phyloP scores from a whole-genome alignment of 495 filamentous ascomycete species.

The Xylaria acuta region DNA sequence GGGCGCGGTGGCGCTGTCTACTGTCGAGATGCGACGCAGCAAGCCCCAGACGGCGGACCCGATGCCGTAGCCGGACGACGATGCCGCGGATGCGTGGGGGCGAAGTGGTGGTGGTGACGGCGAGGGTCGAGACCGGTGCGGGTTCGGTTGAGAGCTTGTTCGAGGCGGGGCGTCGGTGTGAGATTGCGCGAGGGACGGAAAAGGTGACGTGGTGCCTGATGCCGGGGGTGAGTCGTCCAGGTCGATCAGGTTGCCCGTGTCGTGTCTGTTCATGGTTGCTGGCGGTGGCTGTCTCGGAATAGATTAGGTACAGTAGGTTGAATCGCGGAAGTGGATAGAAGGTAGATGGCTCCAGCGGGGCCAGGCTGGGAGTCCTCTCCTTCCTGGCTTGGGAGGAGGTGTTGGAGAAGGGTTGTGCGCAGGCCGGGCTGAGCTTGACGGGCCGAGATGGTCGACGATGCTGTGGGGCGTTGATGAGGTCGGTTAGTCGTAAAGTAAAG shows the following conservation, averaged over 20 bases:
- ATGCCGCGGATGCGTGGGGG: conserved; percentile 16
- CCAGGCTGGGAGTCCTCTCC: neutral
- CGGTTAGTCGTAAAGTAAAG: neutral
- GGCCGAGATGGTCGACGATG: neutral
- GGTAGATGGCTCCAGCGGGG: neutral
- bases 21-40: conserved; percentile 43
- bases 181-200: neutral
- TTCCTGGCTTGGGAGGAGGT: neutral
- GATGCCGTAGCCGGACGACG: conserved; percentile 34
- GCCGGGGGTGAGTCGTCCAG: conserved; percentile 21
- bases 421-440: neutral
- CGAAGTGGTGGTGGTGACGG: conserved; percentile 31
- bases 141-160: conserved; percentile 19
- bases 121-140: conserved; percentile 21
- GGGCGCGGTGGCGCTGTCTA: conserved; percentile 25
- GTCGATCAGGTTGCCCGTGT: conserved; percentile 25
- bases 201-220: neutral
- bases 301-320: neutral
- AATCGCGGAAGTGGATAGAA: neutral
- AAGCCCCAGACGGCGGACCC: conserved; percentile 39
- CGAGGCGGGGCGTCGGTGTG: conserved; percentile 25
- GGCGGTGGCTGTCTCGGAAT: neutral
- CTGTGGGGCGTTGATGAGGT: no score
- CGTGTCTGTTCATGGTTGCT: conserved; percentile 21
- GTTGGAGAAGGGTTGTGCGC: neutral